A percentile compares a stretch with the other conserved stretches of the same genome.
Conservation (phyloP, 2,329 filamentous ascomycete genomes). For the Arachnopeziza araneosa region DNA sequence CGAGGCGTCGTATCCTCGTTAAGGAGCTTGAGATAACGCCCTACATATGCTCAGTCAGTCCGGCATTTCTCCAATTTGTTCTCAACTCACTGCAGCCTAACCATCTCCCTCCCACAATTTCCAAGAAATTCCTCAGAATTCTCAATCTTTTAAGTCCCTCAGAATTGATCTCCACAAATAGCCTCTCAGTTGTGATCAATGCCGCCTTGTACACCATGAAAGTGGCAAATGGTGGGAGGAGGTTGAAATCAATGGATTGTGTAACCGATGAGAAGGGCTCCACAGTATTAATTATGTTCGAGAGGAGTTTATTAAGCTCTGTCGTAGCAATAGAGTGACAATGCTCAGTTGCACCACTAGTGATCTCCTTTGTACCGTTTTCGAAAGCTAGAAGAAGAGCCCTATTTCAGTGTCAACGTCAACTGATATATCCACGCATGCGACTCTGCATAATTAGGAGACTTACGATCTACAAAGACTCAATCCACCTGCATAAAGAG, state of each 20-base stretch:
- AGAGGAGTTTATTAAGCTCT: conserved; percentile 6
- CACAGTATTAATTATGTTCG: conserved; percentile 8
- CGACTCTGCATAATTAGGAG: background rate
- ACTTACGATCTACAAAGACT: conserved; percentile 15
- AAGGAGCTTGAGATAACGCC: conserved; percentile 18
- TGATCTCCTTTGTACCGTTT: conserved; percentile 13
- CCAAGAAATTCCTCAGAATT: conserved; percentile 14
- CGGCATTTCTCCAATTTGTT: background rate
- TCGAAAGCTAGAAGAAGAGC: conserved; percentile 16
- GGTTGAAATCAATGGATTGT: conserved; percentile 9
- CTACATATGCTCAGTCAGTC: conserved; percentile 12
- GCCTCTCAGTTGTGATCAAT: conserved; percentile 12
- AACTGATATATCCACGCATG: background rate
- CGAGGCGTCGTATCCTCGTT: conserved; percentile 22
- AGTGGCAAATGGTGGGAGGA: conserved; percentile 14
- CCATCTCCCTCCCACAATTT: conserved; percentile 13
- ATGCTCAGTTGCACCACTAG: conserved; percentile 2
- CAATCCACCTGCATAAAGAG: conserved; percentile 10
- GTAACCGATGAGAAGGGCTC: conserved; percentile 9
- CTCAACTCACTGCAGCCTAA: conserved; percentile 15
- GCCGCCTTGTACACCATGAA: conserved; percentile 18
- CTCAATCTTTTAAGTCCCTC: conserved; percentile 9
- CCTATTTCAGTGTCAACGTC: conserved; percentile 10
- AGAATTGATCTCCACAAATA: conserved; percentile 6
- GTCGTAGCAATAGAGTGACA: conserved; percentile 8